phyloP scores from a whole-genome alignment of 257 asterid species.

The Lycium ferocissimum region DNA sequence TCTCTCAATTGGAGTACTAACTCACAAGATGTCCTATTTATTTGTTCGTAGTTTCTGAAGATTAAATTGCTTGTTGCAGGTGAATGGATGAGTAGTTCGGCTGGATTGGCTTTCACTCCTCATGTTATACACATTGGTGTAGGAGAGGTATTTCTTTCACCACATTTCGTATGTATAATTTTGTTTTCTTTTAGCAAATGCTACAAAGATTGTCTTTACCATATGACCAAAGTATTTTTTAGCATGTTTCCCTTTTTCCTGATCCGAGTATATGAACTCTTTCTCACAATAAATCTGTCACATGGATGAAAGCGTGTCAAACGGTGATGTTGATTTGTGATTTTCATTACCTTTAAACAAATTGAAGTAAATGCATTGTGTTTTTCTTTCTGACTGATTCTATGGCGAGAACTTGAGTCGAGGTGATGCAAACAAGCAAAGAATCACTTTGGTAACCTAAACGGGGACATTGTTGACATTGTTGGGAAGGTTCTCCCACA shows the following conservation, averaged over 20 bases:
- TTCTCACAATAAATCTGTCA: background rate
- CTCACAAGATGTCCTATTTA: background rate
- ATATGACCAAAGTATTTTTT: background rate
- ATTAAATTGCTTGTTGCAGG: conserved; percentile 39
- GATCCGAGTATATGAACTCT: background rate
- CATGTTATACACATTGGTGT: conserved; percentile 46
- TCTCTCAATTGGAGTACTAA: background rate
- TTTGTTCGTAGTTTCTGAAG: background rate
- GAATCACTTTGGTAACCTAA: background rate
- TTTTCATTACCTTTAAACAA: background rate
- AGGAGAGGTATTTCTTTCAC: conserved; percentile 45
- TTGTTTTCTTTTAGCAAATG: background rate
- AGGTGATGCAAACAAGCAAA: background rate
- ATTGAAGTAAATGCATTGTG: background rate
- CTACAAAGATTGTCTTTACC: background rate
- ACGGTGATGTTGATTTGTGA: background rate
- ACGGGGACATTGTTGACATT: background rate
- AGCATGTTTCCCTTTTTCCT: background rate
- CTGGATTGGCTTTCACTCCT: conserved; percentile 57
- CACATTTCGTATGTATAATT: background rate
- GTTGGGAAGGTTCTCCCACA: conserved; percentile 20
- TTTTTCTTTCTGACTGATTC: background rate
- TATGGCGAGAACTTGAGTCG: background rate
- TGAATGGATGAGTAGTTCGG: conserved; percentile 60
- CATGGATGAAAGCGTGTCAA: background rate